Base-by-base conservation (phyloP, 2,329 filamentous ascomycete species). In the Penicillium sclerotigenum region DNA sequence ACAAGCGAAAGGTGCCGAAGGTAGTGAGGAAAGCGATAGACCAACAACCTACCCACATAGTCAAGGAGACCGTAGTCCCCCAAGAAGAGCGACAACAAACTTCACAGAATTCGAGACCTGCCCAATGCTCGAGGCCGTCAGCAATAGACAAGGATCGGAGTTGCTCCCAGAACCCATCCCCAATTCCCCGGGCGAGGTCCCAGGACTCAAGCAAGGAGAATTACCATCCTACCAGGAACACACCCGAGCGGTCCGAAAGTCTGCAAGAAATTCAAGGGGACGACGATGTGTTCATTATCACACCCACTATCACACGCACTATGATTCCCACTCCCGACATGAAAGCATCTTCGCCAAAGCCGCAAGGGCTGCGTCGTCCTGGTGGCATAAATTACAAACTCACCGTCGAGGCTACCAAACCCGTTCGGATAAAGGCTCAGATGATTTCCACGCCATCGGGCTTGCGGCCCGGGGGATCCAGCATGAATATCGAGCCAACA, bases 271-370 rank as follows among this genome's bases (percentile, higher is more conserved):
- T 16, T 28, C 50, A 43, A n/a, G 59, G 58, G n/a, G 63, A 66
- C 20, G 66, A 70, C 66, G 64, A 72, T 69, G 66, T 68, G 54
- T 68, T 69, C 65, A 71, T 70, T 67, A 71, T 69, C 67, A 72
- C 68, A 70, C 75, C 69, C 69, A 76, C 70, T 72, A 73, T 68
- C 72, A 76, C 66, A 62, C 71, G 65, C 68, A 76, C 70, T 67
- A 69, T 68, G 68, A 71, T 71, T 57, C 68, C 66, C 50, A 64
- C 65, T n/a, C 66, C 64, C 24, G 59, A 66, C 54, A 68, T 57
- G 38, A 70, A 61, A 41, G 41, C 54, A 7, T 29, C 57, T 29
- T 41, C 29, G 47, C 33, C 58, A 48, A 63, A 63, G 42, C 54
- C 61, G 22, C 59, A 56, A 51, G 63, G 59, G 4, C 49, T 63